Evolutionary conservation across 768 basidiomycete genomes (phyloP), one percentile per base, ranked within the genome.

Genomic region (Hirschioporus abietinus): DNA sequence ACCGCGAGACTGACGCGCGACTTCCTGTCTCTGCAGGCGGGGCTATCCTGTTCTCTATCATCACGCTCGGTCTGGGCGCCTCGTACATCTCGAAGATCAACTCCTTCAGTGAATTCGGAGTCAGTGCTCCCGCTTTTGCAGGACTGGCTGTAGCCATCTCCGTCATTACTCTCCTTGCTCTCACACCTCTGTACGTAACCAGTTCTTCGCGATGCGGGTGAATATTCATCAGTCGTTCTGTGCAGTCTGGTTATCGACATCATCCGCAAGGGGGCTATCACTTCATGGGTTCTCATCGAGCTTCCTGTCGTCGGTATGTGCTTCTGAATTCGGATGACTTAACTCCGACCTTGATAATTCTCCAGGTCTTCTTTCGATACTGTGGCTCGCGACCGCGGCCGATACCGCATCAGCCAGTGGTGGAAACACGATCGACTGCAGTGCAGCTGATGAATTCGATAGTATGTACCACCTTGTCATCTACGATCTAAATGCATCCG

Each of bases 271-370:
- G 73, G 75, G 24, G 70, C 74, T 1, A 69, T 77, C 69, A 73
- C 74, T 15, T 76, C 74, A n/a, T 68, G 71, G 66, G 71, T 78
- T 60, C 64, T 72, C 34, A 68, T 76, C 35, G 76, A 78, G 70
- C 69, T 78, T 26, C 34, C 60, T 25, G 26, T 58, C 73, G 69
- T 71, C 68, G 73, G 36, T 69, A 72, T 74, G 59, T 59, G 70
- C 67, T 58, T 63, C 15, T 35, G 65, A 25, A 65, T 64, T 24
- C 30, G 57, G 42, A 61, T 9, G 9, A 6, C 23, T 5, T 58
- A 27, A 10, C 36, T 20, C 4, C 25, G 34, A 35, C 15, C 5
- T 64, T 58, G 30, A 36, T 8, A 52, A 12, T 10, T 52, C 18
- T 15, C 23, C 60, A 72, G 73, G 67, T 27, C 35, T 76, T 58